Evolutionary conservation across 2,329 filamentous ascomycete species (phyloP).

Genomic region (Catunica adiposa): DNA sequence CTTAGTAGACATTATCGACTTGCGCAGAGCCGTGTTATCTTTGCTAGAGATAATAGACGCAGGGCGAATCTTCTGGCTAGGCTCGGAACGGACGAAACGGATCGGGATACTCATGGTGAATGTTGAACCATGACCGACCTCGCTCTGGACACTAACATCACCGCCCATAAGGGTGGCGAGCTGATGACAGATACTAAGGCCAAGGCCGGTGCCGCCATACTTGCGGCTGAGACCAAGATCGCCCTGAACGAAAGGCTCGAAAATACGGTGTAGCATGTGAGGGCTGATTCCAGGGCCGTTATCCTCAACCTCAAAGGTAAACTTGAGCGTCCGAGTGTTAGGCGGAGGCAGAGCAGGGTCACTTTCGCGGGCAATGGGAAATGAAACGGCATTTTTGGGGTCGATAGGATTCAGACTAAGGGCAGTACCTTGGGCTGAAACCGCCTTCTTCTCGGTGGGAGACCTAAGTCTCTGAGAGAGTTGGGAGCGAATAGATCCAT

Average conservation of each 20-base stretch:
- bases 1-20: slow-evolving; percentile 16
- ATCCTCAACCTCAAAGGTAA: slow-evolving; percentile 80
- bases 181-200: slow-evolving; percentile 78
- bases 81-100: slow-evolving; percentile 52
- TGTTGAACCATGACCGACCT: slow-evolving; percentile 55
- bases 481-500: slow-evolving; percentile 34
- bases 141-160: slow-evolving; percentile 53
- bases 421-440: slow-evolving; percentile 30
- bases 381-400: slow-evolving; percentile 30
- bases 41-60: slow-evolving; percentile 27
- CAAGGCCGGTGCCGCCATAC: slow-evolving; percentile 75
- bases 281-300: slow-evolving; percentile 73
- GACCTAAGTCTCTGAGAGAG: slow-evolving; percentile 26
- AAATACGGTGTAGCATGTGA: slow-evolving; percentile 64
- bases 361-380: slow-evolving; percentile 35
- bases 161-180: slow-evolving; percentile 72
- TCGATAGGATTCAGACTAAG: slow-evolving; percentile 48
- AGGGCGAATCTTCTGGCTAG: slow-evolving; percentile 27
- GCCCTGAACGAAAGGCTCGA: slow-evolving; percentile 91
- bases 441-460: slow-evolving; percentile 7
- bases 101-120: slow-evolving; percentile 75
- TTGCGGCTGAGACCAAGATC: slow-evolving; percentile 79
- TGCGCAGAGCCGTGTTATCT: slow-evolving; percentile 17
- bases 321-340: slow-evolving; percentile 49
- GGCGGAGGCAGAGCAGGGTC: slow-evolving; percentile 44